Base-by-base conservation (phyloP, 257 asterid genomes). In the Gardenia jasminoides region DNA sequence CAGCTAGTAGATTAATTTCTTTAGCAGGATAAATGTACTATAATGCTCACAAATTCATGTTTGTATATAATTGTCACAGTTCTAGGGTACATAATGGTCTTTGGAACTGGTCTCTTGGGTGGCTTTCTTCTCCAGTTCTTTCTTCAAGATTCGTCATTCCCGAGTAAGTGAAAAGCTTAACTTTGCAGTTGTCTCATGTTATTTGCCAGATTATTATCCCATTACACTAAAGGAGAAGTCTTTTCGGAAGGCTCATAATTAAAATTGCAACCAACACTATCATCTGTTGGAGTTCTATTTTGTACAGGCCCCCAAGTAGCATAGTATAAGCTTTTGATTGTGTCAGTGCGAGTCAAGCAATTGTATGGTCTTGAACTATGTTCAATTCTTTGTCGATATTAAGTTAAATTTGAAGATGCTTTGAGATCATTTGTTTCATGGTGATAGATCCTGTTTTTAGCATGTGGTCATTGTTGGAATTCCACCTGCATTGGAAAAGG, bases 41-140 rank as follows among this genome's bases (percentile, higher is more conserved):
- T 31, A 31, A 13, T 28, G 28, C n/a, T 48, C 33, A 72, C 24
- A 39, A 67, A 59, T 80, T 82, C 76, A 62, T 73, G 50, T 81
- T 28, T 10, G 30, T 10, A 28, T 82, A 17, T n/a, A 72, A 68
- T 82, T 87, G 78, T 79, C n/a, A 30, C 97, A 93, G 98, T 96
- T 77, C 92, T 91, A 73, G 99, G 97, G 54, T 96, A 96, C 82
- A 76, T 96, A 86, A 71, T 93, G 86, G 97, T 93, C 62, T 96
- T 96, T 74, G 98, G 94, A 67, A 81, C 90, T 50, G 99, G 97
- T 47, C 97, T 96, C 84, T 85, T 96, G 90, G 97, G 97, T 75
- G 87, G 88, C 76, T 93, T 91, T 85, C 97, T 96, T 80, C 91
- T 93, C 85, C 90, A 93, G 83, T 93, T 93, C 85, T 96, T 93